Evolutionary conservation across 192 early-diverging fungal genomes (phyloP), one percentile per base, ranked within the genome.

Genomic region (Mortierella claussenii): DNA sequence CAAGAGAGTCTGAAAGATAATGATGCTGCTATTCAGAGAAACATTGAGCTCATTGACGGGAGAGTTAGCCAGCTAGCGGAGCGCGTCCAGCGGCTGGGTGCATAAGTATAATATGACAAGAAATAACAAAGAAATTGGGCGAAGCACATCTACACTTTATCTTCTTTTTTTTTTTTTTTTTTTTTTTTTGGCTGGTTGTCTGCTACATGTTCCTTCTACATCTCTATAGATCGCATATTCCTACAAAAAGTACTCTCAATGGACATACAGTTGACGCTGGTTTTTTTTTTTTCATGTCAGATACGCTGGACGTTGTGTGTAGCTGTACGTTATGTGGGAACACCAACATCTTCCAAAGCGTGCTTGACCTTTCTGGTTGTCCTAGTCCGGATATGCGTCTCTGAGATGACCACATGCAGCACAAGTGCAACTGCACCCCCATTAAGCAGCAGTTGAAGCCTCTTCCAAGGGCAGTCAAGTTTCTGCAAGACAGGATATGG

Each of bases 41-140:
- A 93, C 54, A 80, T 93, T 64, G 78, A 83, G 26, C 69, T 85
- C 27, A 71, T 93, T 36, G 92, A 93, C 60, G 57, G 78, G 11
- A 83, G 92, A 51, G 86, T 93, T 33, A 82, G 84, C 2, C 83
- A 87, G 1, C 80, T 93, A n/a, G 80, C 79, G 42, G 82, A 89
- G 15, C 86, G 90, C 23, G 69, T 92, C 40, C 73, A 76, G 24
- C 56, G 58, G 28, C 32, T 76, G 58, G 73, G 65, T 12, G 73
- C 73, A 62, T 76, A 44, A 61, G 18, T 33, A 4, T 52, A 51
- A 21, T 36, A 30, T 42, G 50, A 49, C 52, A 28, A 64, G 31
- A 40, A 51, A 13, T 40, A 13, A 40, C 37, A 8, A 21, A 5
- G 20, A 42, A 20, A 40, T 21, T 40, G 20, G 28, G 33, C 33